Base-by-base conservation (phyloP, 1,284 basidiomycete genomes). In the Ustilago shanxiensis region DNA sequence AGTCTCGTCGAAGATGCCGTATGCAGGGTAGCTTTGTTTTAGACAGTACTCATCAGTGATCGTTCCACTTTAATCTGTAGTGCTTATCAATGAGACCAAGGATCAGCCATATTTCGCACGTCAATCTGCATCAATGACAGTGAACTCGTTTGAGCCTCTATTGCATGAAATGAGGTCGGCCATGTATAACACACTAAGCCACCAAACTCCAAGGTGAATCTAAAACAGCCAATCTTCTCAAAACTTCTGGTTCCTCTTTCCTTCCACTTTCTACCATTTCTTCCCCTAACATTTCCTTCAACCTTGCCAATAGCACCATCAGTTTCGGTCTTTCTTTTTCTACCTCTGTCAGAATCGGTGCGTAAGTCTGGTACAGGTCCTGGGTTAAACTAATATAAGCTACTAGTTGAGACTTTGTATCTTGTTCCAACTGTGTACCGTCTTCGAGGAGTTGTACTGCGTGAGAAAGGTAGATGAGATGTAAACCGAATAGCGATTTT, bases 391-490 rank as follows among this genome's bases (percentile, higher is more conserved):
- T 22, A 0, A 59, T 33, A 41, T 76, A 76, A 16, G 73, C 73
- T 11, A 62, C 9, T 24, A 76, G 4, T 28, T 71, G 65, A 7
- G 51, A 41, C 1, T 2, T 58, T 16, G 31, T 10, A 3, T 74
- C 62, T 13, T 69, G 59, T 13, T 9, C 22, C 51, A 63, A 2
- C n/a, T 13, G 37, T 14, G 58, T 50, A 11, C 11, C 24, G 1
- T 13, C 3, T 11, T 52, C 29, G 13, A 54, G 13, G 10, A 58
- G 7, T 11, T 54, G 59, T 18, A 66, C 8, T 6, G 68, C 67
- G 31, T 76, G 64, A 0, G 22, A 28, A 11, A 76, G 58, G 22
- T 71, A 76, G 2, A 41, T 41, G 13, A 76, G 35, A 18, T 76
- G 68, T 0, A 76, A 51, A 18, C 11, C 3, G 55, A 76, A 76